These are phyloP conservation scores for Tardiomyces blankii DNA, from an alignment of 1,139 yeast species.

Conservation along the genomic window DNA sequence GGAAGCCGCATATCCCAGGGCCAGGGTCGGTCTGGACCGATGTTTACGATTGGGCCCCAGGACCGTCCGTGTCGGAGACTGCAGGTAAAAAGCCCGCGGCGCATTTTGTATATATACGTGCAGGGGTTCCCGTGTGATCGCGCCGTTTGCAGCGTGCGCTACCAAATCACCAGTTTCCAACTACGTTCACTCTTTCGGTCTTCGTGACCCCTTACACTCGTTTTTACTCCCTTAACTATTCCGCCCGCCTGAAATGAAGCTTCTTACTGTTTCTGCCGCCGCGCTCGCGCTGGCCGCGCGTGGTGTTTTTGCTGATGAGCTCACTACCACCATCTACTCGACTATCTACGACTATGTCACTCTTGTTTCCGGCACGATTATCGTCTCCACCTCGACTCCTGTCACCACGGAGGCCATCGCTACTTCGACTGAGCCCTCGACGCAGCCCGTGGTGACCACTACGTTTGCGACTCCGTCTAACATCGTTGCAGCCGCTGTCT, in stretches of 20 bases:
- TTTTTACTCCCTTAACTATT: background rate
- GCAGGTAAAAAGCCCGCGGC: background rate
- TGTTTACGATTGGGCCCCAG: too few species aligned
- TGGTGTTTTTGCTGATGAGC: background rate
- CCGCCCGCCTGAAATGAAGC: background rate
- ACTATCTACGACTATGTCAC: background rate
- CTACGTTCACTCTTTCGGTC: background rate
- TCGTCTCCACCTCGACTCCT: background rate
- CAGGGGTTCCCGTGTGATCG: background rate
- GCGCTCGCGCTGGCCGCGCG: background rate
- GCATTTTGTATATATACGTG: background rate
- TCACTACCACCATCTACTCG: background rate
- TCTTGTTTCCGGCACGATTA: background rate
- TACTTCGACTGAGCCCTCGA: background rate
- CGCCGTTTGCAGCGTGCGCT: background rate
- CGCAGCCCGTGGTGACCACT: background rate
- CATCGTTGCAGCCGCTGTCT: background rate
- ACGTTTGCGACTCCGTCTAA: background rate
- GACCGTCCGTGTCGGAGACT: too few species aligned
- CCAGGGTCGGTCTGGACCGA: too few species aligned
- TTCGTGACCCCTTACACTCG: background rate
- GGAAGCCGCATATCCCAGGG: too few species aligned
- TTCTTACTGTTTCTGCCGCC: background rate
- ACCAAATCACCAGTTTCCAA: background rate
- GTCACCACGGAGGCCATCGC: background rate